Evolutionary conservation across 352 stramenopile genomes (phyloP).

Genomic region (Pythium vanterpoolii): DNA sequence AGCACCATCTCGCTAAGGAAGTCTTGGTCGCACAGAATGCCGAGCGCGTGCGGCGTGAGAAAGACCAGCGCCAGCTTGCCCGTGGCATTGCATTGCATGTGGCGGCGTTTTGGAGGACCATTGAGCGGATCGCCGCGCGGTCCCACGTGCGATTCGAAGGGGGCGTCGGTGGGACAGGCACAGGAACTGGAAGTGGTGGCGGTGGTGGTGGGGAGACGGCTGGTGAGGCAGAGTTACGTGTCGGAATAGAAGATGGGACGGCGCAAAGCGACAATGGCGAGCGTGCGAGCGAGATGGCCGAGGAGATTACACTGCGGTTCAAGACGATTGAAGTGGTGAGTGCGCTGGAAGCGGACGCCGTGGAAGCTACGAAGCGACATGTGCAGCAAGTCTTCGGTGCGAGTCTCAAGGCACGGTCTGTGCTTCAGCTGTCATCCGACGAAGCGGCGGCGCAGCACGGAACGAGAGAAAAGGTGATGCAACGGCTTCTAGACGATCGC

Average conservation of each 20-base stretch:
- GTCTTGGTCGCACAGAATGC: constrained; percentile 65
- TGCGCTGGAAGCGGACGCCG: constrained; percentile 15
- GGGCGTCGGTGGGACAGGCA: neutral
- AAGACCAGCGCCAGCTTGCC: constrained; percentile 61
- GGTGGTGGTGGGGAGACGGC: neutral
- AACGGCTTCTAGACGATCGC: constrained; percentile 13
- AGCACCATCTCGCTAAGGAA: constrained; percentile 58
- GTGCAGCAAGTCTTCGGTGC: constrained; percentile 33
- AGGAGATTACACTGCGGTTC: neutral
- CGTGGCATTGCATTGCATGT: constrained; percentile 65
- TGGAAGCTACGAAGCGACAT: constrained; percentile 28
- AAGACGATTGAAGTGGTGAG: constrained; percentile 21
- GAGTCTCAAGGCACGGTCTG: constrained; percentile 34
- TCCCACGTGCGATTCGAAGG: constrained; percentile 72
- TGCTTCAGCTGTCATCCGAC: neutral
- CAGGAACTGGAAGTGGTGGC: neutral
- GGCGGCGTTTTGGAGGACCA: constrained; percentile 80
- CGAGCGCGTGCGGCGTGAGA: constrained; percentile 61
- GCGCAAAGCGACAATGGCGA: constrained; percentile 13
- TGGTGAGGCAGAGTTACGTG: neutral
- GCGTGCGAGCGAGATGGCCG: neutral
- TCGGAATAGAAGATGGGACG: neutral
- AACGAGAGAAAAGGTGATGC: constrained; percentile 8
- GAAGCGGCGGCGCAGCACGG: neutral
- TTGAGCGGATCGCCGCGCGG: constrained; percentile 78